Percentiles rank a stretch among this genome's conserved stretches.
phyloP scores from a whole-genome alignment of 2,329 filamentous ascomycete genomes.

The Dothistroma septosporum region DNA sequence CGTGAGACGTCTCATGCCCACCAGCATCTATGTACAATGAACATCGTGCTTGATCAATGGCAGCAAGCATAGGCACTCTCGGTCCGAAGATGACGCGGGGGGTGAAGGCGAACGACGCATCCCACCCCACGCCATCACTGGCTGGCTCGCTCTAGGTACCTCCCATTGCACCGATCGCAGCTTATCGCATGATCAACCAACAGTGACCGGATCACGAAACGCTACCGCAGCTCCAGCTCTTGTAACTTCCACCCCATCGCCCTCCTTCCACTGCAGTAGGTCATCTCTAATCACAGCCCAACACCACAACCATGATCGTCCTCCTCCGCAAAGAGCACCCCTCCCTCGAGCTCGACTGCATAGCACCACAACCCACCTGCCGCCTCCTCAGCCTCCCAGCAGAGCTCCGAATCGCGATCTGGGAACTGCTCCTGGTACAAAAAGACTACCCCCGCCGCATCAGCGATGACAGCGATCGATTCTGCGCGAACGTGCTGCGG shows the following conservation, averaged over 20 bases:
- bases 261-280: neutral
- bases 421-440: conserved; percentile 31
- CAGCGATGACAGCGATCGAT: conserved; percentile 23
- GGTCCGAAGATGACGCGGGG: neutral
- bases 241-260: neutral
- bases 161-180: conserved; percentile 2
- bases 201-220: neutral
- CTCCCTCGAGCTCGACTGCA: conserved; percentile 5
- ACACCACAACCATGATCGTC: conserved; percentile 14
- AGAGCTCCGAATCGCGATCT: conserved; percentile 59
- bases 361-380: conserved; percentile 16
- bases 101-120: neutral
- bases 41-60: neutral
- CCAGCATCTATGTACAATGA: neutral
- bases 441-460: neutral
- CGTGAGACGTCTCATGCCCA: too few species aligned
- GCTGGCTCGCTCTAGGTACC: neutral
- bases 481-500: conserved; percentile 41
- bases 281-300: neutral
- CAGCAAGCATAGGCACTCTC: neutral
- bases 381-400: conserved; percentile 48
- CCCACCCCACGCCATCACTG: neutral
- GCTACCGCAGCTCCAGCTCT: neutral
- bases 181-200: conserved; percentile 1
- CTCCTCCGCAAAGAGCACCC: conserved; percentile 16